Base-by-base conservation (phyloP, 2,329 filamentous ascomycete species). In the Cylindrodendrum hubeiense region DNA sequence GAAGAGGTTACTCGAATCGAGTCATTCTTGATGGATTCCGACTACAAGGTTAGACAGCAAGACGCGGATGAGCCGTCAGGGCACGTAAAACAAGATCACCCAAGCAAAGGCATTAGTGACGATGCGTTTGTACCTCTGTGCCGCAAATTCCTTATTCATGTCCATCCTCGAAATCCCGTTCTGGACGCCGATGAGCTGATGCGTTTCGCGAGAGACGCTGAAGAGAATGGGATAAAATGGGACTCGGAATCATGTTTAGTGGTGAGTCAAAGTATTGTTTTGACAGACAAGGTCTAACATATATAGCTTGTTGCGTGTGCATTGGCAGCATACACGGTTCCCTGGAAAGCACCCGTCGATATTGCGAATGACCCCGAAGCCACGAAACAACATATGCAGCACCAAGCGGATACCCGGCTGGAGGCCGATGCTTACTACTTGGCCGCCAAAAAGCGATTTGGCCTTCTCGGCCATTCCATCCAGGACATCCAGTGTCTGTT, bases 161-260 rank as follows among this genome's bases (percentile, higher is more conserved):
- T 64, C 8, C 60, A 67, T 44, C 60, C 60, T 13, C 55, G 65
- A 3, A 52, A 64, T 17, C 65, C 65, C 7, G 54, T 67, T 8
- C 52, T 67, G 3, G 30, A 67, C 13, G 60, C 46, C 3, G 55
- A 60, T 9, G 60, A 67, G 33, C 41, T 69, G 34, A 60, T 69
- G 43, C 24, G 41, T 1, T 52, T 59, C 43, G 65, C 65, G 30
- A 49, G 60, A 9, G 47, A 33, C 0, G 59, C 50, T 0, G 65
- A 61, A 1, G 65, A 69, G 7, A 22, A 65, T 12, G 67, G 67
- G 0, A 17, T 69, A 1, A 57, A 37, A n/a, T 69, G 67, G 65
- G 65, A 69, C 3, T 67, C 65, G 0, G 47, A 54, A n/a, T 69
- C 67, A 1, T 67, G 67, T 28, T 46, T 69, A 1, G 67, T 69